phyloP scores from a whole-genome alignment of 2,329 filamentous ascomycete genomes.

The Allantophomopsis lycopodina region DNA sequence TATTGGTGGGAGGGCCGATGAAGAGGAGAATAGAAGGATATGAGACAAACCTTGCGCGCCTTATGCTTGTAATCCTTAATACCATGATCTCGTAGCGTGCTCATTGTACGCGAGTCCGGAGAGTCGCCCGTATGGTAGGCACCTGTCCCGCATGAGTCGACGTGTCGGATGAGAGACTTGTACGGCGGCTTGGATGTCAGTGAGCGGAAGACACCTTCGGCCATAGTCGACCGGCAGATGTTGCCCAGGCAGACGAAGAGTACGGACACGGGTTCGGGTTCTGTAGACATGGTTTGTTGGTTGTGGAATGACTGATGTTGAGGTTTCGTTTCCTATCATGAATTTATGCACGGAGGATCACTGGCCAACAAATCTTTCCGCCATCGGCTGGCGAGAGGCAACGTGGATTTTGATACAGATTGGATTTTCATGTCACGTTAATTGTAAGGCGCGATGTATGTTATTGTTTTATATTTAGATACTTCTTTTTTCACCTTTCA shows the following conservation, averaged over 20 bases:
- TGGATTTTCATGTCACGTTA: no score
- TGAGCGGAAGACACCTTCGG: conserved; percentile 79
- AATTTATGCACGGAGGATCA: no score
- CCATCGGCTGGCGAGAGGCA: no score
- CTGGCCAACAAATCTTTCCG: no score
- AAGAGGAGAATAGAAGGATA: not conserved
- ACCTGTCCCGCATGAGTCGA: conserved; percentile 83
- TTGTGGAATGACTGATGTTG: no score
- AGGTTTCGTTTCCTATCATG: no score
- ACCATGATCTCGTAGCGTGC: conserved; percentile 58
- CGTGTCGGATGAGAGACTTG: conserved; percentile 42
- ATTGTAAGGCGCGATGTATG: no score
- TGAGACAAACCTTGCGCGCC: conserved; percentile 52
- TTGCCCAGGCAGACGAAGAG: conserved; percentile 96
- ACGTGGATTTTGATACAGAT: no score
- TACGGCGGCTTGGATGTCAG: conserved; percentile 48
- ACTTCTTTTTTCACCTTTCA: no score
- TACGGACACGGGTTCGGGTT: conserved; percentile 43
- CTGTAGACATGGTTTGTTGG: no score
- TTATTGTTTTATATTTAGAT: no score
- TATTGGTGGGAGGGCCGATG: not conserved
- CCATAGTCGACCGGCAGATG: conserved; percentile 91
- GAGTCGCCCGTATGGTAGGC: conserved; percentile 69
- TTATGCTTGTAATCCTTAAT: conserved; percentile 66
- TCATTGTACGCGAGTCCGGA: conserved; percentile 75